phyloP scores from a whole-genome alignment of 1,284 basidiomycete genomes.

The Apiotrichum sp. region DNA sequence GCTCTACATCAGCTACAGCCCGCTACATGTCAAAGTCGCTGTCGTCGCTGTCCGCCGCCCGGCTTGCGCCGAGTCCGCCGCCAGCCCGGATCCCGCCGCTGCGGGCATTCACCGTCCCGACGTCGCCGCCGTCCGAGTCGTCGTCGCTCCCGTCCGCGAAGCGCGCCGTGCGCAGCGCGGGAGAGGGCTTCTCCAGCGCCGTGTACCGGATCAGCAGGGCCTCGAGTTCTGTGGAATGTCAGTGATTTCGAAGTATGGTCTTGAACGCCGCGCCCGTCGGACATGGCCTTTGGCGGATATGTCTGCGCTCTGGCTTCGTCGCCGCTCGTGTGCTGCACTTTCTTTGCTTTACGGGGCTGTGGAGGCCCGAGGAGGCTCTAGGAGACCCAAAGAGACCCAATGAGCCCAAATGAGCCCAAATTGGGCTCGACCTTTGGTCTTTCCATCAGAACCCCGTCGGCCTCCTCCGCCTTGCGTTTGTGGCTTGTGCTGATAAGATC shows the following conservation, averaged over 20 bases:
- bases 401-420: no score
- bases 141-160: conserved; percentile 14
- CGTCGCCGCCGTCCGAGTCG: conserved; percentile 29
- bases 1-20: background rate
- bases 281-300: background rate
- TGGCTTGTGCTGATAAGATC: background rate
- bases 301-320: no score
- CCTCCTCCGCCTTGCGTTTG: no score
- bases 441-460: no score
- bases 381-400: no score
- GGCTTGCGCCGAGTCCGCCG: conserved; percentile 14
- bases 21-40: conserved; percentile 46
- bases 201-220: conserved; percentile 34
- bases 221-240: conserved; percentile 36
- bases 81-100: conserved; percentile 29
- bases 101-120: conserved; percentile 34
- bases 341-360: no score
- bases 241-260: background rate
- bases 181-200: conserved; percentile 39
- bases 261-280: background rate
- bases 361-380: no score
- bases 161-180: conserved; percentile 17
- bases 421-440: no score
- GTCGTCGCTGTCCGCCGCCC: conserved; percentile 14
- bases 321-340: no score